Base-by-base conservation (phyloP, 2,329 filamentous ascomycete genomes). In the Reticulascus tulasneorum region DNA sequence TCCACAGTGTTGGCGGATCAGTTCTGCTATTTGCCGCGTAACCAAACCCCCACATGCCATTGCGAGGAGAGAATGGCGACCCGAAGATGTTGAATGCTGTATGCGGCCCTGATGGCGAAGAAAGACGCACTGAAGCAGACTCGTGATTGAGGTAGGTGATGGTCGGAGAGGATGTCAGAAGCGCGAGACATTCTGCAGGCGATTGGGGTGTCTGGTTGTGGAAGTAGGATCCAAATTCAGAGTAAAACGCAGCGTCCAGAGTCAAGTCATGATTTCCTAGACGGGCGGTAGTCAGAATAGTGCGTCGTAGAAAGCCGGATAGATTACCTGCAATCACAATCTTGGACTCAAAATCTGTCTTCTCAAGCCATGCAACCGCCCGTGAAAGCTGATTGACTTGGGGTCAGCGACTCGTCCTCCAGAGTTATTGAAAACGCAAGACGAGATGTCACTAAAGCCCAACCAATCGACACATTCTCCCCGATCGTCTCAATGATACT, bases 211-310 rank as follows among this genome's bases (percentile, higher is more conserved):
- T 50, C 33, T 77, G 70, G 49, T 76, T 79, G 51, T 81, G 77
- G 50, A 80, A 77, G 34, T 64, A 62, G 2, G 52, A 48, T 1
- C 72, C 71, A 47, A 79, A 66, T 25, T 72, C 55, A 8, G 59
- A 48, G 53, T 79, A 82, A 54, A 84, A 86, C 4, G 64, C 53
- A n/a, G 63, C 47, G 50, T 88, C 84, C 7, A 89, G 71, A 0
- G 82, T 84, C 32, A 85, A 66, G 52, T 89, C 85, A 58, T 89
- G 85, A 53, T 89, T 90, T 19, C 84, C 82, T 83, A 41, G 13
- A n/a, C 3, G 15, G 15, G 8, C 33, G 16, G 24, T 12, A 23
- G 29, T 18, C n/a, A 18, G 31, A 18, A 16, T n/a, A 17, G 12
- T 31, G 11, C 11, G 28, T 21, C 4, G 11, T 20, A 28, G 6